A percentile compares a stretch with the other conserved stretches of the same genome.
These are phyloP conservation scores for Neoascochyta sp. DNA, from an alignment of 2,329 filamentous ascomycete genomes.

Conservation along the genomic window DNA sequence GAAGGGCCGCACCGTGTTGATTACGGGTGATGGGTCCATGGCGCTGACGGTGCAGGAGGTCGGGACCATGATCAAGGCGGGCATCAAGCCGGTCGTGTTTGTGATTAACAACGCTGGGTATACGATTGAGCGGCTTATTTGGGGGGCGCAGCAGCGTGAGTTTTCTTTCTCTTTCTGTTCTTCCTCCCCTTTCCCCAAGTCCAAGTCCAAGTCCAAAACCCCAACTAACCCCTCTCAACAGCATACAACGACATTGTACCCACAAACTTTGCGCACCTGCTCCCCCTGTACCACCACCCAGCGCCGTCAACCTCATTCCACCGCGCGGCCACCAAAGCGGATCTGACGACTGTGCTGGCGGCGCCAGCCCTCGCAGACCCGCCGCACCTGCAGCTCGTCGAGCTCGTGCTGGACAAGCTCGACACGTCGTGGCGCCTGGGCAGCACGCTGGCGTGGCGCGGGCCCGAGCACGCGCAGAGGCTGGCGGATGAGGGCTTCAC, in stretches of 20 bases:
- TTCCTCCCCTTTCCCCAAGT: not conserved
- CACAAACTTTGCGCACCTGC: slow-evolving; percentile 39
- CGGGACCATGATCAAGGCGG: slow-evolving; percentile 55
- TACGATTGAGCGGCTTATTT: slow-evolving; percentile 47
- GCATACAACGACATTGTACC: slow-evolving; percentile 42
- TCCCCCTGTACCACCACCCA: slow-evolving; percentile 41
- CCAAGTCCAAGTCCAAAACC: no score
- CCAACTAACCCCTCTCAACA: slow-evolving; percentile 7
- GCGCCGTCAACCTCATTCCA: slow-evolving; percentile 34
- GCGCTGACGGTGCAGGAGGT: slow-evolving; percentile 66
- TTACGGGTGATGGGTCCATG: slow-evolving; percentile 63
- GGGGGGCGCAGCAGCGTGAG: slow-evolving; percentile 40
- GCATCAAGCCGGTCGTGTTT: slow-evolving; percentile 39
- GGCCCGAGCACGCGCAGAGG: slow-evolving; percentile 34
- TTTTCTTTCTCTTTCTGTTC: not conserved
- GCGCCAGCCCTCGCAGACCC: slow-evolving; percentile 30
- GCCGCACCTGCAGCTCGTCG: slow-evolving; percentile 38
- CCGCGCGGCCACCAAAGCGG: slow-evolving; percentile 35
- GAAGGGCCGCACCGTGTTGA: slow-evolving; percentile 48
- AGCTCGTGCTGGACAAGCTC: slow-evolving; percentile 40
- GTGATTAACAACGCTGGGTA: slow-evolving; percentile 49
- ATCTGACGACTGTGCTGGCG: slow-evolving; percentile 37
- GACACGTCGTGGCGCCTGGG: slow-evolving; percentile 40
- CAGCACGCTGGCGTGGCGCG: slow-evolving; percentile 35
- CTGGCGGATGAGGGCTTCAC: slow-evolving; percentile 40